phyloP scores from a whole-genome alignment of 2,329 filamentous ascomycete species.

The Lasiodiplodia sp. region DNA sequence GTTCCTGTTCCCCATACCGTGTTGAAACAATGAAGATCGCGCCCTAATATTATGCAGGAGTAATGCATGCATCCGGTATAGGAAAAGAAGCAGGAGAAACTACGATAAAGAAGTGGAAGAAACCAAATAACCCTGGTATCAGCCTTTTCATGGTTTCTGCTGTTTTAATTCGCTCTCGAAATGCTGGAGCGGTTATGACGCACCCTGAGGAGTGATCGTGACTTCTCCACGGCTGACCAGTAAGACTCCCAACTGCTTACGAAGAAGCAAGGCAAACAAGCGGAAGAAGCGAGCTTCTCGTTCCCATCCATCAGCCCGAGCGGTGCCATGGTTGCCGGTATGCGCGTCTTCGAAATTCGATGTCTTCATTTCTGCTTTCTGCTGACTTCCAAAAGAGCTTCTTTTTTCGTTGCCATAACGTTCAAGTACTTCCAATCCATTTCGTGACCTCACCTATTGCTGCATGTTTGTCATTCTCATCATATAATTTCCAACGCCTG shows the following conservation, averaged over 20 bases:
- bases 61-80: constrained; percentile 10
- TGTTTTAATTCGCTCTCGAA: background rate
- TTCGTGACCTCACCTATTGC: constrained; percentile 20
- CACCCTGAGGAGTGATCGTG: background rate
- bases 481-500: constrained; percentile 15
- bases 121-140: constrained; percentile 15
- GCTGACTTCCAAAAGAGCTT: constrained; percentile 23
- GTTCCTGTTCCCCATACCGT: background rate
- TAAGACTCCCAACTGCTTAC: background rate
- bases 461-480: constrained; percentile 19
- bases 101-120: background rate
- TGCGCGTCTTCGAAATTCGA: constrained; percentile 16
- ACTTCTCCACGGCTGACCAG: background rate
- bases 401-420: constrained; percentile 25
- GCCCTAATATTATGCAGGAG: constrained; percentile 3
- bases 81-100: background rate
- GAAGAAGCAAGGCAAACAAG: background rate
- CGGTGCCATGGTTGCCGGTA: background rate
- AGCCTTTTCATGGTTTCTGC: background rate
- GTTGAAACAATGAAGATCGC: constrained; percentile 12
- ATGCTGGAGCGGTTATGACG: background rate
- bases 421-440: constrained; percentile 22
- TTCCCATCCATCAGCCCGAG: background rate
- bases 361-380: constrained; percentile 27
- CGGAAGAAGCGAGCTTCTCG: background rate